Base-by-base conservation (phyloP, 2,329 filamentous ascomycete genomes). In the Elsinoe australis region DNA sequence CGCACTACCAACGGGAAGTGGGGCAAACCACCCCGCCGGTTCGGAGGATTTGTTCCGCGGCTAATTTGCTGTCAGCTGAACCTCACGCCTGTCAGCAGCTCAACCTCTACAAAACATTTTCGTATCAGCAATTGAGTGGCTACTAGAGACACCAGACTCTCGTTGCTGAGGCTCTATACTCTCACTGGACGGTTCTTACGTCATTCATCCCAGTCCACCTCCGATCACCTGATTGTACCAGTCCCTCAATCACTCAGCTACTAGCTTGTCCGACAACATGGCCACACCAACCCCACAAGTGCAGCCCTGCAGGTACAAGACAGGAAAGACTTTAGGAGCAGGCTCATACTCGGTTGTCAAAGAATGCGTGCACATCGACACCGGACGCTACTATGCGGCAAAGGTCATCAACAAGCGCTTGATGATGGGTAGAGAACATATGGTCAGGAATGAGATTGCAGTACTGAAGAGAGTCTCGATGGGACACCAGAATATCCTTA, bases 321-420 rank as follows among this genome's bases (percentile, higher is more conserved):
- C 94, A 5, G 92, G 92, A 55, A 98, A 98, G 76, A 96, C 92
- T 18, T 73, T 98, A 49, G 92, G 92, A 54, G 89, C 92, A 26
- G 92, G 92, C 55, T 95, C 89, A 50, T 98, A 98, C 70, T 95
- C 89, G 29, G 92, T 96, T 42, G 92, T 98, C 54, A 96, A 96
- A 67, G 92, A 98, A 71, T 98, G 92, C 64, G 89, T 96, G 21
- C 92, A 98, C 66, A 96, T 96, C 61, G 90, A 96, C 59, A 96
- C 92, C 0, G 90, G 90, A 36, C 82, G 89, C 56, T 96, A 95
- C 69, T 98, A 96, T 81, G 92, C 92, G 21, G 90, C 92, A 53
- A 98, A 98, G 67, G 92, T 98, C 54, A 98, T 98, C 69, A 98
- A 98, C 72, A 98, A 98, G 76, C 78, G 90, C 50, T 73, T 98